Conservation (phyloP, 768 basidiomycete species). For the Suillus subalutaceus region DNA sequence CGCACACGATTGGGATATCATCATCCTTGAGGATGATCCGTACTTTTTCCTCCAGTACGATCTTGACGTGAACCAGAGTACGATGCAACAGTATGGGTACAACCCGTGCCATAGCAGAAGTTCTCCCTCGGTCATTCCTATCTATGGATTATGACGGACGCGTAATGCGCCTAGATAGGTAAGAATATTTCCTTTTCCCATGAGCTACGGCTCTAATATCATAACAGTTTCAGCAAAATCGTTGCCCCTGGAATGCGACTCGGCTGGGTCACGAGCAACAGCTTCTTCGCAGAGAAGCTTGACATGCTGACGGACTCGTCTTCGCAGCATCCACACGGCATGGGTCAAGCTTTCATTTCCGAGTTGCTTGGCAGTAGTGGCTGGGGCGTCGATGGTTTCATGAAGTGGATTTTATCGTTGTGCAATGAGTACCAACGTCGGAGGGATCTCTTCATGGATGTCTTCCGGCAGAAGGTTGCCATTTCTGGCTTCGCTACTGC, state of each 20-base stretch:
- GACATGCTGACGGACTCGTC: constrained; percentile 49
- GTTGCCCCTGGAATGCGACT: constrained; percentile 59
- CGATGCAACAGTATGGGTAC: constrained; percentile 30
- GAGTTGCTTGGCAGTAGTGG: constrained; percentile 44
- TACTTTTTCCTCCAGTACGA: constrained; percentile 54
- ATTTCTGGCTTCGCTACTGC: constrained; percentile 38
- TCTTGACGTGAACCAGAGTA: constrained; percentile 23
- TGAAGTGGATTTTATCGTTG: constrained; percentile 49
- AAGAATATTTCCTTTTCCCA: constrained; percentile 11
- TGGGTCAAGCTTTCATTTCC: constrained; percentile 50
- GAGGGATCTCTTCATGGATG: constrained; percentile 49
- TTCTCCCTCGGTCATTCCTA: constrained; percentile 44
- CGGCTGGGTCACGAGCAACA: constrained; percentile 49
- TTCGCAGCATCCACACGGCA: constrained; percentile 51
- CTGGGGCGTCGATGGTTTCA: constrained; percentile 48
- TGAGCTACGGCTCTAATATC: not conserved
- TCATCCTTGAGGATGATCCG: constrained; percentile 56
- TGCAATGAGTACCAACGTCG: constrained; percentile 53
- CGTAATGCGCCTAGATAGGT: constrained; percentile 51
- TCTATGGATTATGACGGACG: constrained; percentile 53
- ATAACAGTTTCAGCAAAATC: constrained; percentile 49
- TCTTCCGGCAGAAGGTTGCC: constrained; percentile 38
- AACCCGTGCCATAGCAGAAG: constrained; percentile 34
- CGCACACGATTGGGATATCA: constrained; percentile 49
- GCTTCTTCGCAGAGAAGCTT: constrained; percentile 44